Base-by-base conservation (phyloP, 257 asterid species). In the Eucommia ulmoides region DNA sequence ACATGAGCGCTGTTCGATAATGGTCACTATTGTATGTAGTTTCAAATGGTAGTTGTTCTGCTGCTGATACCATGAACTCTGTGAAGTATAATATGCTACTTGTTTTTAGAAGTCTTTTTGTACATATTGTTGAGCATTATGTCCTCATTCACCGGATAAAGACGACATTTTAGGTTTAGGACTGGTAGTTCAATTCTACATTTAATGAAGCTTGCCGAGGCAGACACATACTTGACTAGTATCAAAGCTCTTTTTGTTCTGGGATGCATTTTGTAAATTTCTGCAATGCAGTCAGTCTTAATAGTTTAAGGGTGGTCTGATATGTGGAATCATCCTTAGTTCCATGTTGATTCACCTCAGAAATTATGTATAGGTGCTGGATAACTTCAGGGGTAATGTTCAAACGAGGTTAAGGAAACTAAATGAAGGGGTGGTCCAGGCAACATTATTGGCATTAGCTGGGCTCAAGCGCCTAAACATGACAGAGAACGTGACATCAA, bases 301-400 rank as follows among this genome's bases (percentile, higher is more conserved):
- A 35, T 10, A 35, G n/a, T 35, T 35, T 35, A n/a, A n/a, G n/a
- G 44, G 44, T 4, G 11, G 11, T 15, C 16, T 35, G 11, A 35
- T 35, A 10, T 3, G 16, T 4, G 9, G 16, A 17, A 35, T 35
- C 44, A 35, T 10, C 16, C n/a, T 0, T 9, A 11, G 11, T 17
- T 35, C 44, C 16, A 0, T 51, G 21, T 29, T 9, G 44, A 24
- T 19, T 51, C 9, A 3, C 25, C 20, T 61, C n/a, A 51, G 24
- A 22, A 59, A 54, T 24, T 23, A 24, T 53, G 16, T 60, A 24
- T 64, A 89, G 96, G 96, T 89, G 66, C 64, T 71, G 49, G 98
- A 85, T 71, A 89, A 89, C 52, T 89, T 89, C 42, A 80, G 96
- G 60, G 98, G 98, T 46, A 89, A 89, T 69, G 98, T 89, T 23